Conservation (phyloP, 371 early-diverging fungal species). For the Lichtheimia corymbifera region DNA sequence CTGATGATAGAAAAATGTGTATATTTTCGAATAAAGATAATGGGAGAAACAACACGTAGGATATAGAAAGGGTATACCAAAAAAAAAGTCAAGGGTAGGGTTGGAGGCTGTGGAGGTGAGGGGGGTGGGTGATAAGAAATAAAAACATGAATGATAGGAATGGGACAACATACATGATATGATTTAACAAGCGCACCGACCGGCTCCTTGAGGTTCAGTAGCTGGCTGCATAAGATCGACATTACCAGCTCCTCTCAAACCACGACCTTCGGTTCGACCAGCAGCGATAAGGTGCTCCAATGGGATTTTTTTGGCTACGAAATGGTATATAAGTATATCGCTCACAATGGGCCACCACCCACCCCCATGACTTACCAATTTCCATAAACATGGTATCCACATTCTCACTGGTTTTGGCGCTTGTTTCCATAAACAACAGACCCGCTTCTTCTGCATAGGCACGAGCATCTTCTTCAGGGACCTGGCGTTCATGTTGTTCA, state of each 20-base stretch:
- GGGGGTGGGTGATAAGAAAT: not conserved
- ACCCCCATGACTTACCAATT: slow-evolving; percentile 31
- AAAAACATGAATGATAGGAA: not conserved
- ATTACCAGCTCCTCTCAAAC: slow-evolving; percentile 43
- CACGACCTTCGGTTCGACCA: slow-evolving; percentile 12
- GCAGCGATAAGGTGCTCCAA: slow-evolving; percentile 11
- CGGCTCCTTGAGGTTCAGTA: not conserved
- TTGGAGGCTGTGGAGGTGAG: not conserved
- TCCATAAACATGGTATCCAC: slow-evolving; percentile 77
- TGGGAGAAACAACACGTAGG: not conserved
- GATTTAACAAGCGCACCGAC: slow-evolving; percentile 16
- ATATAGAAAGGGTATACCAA: not conserved
- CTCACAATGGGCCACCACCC: not conserved
- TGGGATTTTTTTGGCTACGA: slow-evolving; percentile 20
- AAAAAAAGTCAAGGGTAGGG: too few species aligned
- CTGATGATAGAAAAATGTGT: not conserved
- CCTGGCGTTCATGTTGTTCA: slow-evolving; percentile 53
- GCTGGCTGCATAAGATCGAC: slow-evolving; percentile 65
- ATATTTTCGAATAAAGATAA: not conserved
- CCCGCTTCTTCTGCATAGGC: slow-evolving; percentile 82
- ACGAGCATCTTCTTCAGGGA: slow-evolving; percentile 72
- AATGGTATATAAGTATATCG: not conserved
- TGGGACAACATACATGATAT: not conserved
- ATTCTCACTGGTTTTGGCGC: slow-evolving; percentile 82
- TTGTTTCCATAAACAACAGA: slow-evolving; percentile 87